phyloP scores from a whole-genome alignment of 2,329 filamentous ascomycete genomes.

The Fusarium torreyae region DNA sequence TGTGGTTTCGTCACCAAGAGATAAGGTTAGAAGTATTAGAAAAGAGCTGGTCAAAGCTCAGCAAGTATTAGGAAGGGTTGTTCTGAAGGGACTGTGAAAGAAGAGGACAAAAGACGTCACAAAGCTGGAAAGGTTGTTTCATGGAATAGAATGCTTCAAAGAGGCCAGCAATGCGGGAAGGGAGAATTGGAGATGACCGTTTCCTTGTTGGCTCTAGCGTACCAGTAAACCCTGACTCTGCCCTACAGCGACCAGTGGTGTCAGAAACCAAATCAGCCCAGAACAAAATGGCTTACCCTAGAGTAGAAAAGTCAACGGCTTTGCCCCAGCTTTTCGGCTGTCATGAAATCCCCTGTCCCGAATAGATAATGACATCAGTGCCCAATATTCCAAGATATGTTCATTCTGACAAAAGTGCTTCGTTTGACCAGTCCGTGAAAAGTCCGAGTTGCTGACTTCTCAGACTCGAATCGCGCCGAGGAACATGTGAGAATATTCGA shows the following conservation, averaged over 20 bases:
- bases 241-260: conserved; percentile 2
- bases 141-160: conserved; percentile 25
- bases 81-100: conserved; percentile 41
- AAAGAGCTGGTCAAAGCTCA: conserved; percentile 4
- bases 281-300: conserved; percentile 26
- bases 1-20: neutral
- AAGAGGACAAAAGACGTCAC: conserved; percentile 37
- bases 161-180: conserved; percentile 44
- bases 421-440: conserved; percentile 1
- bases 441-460: conserved; percentile 6
- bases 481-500: conserved; percentile 25
- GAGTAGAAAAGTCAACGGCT: neutral
- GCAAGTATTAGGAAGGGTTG: conserved; percentile 6
- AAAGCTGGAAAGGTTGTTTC: conserved; percentile 25
- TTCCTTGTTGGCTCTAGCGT: conserved; percentile 19
- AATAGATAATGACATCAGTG: conserved; percentile 37
- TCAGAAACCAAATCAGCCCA: neutral
- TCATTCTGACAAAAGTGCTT: conserved; percentile 1
- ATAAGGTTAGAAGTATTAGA: neutral
- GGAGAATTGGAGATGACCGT: conserved; percentile 25
- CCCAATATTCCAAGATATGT: conserved; percentile 15
- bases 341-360: conserved; percentile 25
- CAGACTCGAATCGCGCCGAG: conserved; percentile 8
- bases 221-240: conserved; percentile 18
- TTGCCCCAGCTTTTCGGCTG: conserved; percentile 6